Percentiles rank a stretch among this genome's conserved stretches.
Conservation (phyloP, 148 eudicot genomes). For the Amaranthus hypochondriacus region DNA sequence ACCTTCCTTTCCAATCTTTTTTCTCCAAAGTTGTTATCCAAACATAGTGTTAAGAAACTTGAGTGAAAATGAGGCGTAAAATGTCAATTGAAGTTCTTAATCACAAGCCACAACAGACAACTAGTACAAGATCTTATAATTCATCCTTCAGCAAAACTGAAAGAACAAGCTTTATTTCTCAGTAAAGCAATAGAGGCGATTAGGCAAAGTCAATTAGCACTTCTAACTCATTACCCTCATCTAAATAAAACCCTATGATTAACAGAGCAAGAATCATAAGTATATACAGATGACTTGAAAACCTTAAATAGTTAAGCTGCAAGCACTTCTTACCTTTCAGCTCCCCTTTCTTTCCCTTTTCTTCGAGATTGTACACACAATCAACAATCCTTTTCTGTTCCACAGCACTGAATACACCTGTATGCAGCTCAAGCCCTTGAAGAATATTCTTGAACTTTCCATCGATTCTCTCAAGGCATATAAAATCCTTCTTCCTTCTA, state of each 20-base stretch:
- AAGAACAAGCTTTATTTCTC: too few species aligned
- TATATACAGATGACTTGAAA: background rate
- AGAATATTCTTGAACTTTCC: slow-evolving; percentile 68
- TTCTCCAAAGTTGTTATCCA: too few species aligned
- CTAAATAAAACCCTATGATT: background rate
- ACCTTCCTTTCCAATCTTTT: too few species aligned
- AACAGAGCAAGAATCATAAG: background rate
- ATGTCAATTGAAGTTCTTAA: too few species aligned
- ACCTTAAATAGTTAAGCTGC: background rate
- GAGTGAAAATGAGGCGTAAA: too few species aligned
- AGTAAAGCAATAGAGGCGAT: background rate
- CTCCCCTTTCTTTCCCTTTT: slow-evolving; percentile 66
- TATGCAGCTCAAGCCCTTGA: slow-evolving; percentile 86
- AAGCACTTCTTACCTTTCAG: slow-evolving; percentile 60
- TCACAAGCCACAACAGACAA: slow-evolving; percentile 1
- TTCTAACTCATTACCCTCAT: too few species aligned
- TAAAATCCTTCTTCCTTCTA: slow-evolving; percentile 70
- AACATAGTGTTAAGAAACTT: too few species aligned
- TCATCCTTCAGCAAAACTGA: too few species aligned
- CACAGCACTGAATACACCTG: slow-evolving; percentile 77
- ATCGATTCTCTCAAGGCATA: slow-evolving; percentile 63
- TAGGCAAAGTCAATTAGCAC: background rate
- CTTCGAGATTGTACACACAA: slow-evolving; percentile 48
- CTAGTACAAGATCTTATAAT: too few species aligned
- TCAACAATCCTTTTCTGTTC: slow-evolving; percentile 85